A percentile compares a stretch with the other conserved stretches of the same genome.
These are phyloP conservation scores for Pseudogymnoascus pannorum DNA, from an alignment of 2,329 filamentous ascomycete species.

Conservation along the genomic window DNA sequence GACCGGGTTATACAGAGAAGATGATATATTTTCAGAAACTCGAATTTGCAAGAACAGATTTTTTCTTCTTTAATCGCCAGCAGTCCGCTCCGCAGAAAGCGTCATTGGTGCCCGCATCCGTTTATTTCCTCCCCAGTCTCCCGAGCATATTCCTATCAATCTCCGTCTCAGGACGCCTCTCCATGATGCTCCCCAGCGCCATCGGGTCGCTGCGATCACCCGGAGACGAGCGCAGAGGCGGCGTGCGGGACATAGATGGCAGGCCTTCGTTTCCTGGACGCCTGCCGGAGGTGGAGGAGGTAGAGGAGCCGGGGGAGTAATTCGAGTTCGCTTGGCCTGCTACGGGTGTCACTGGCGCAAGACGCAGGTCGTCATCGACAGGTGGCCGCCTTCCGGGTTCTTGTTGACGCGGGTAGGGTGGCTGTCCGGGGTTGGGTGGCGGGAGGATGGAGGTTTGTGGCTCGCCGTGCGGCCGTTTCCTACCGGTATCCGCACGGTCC, in stretches of 20 bases:
- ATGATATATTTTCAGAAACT: too few relatives aligned
- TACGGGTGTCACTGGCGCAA: conserved; percentile 28
- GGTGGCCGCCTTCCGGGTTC: conserved; percentile 22
- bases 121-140: conserved; percentile 22
- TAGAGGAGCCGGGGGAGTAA: conserved; percentile 28
- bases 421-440: conserved; percentile 30
- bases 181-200: conserved; percentile 29
- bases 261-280: conserved; percentile 22
- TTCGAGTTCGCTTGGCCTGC: conserved; percentile 19
- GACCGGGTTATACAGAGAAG: too few relatives aligned
- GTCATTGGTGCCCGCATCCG: too few relatives aligned
- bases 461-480: conserved; percentile 29
- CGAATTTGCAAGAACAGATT: too few relatives aligned
- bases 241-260: conserved; percentile 24
- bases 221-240: conserved; percentile 25
- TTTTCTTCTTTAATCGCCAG: too few relatives aligned
- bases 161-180: conserved; percentile 25
- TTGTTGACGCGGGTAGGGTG: conserved; percentile 21
- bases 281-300: conserved; percentile 24
- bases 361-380: conserved; percentile 25
- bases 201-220: conserved; percentile 25
- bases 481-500: conserved; percentile 17
- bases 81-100: too few relatives aligned
- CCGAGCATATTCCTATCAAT: conserved; percentile 28
- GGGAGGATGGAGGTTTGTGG: conserved; percentile 30